phyloP scores from a whole-genome alignment of 176 grass and related monocot genomes.

The Oryza nivara region DNA sequence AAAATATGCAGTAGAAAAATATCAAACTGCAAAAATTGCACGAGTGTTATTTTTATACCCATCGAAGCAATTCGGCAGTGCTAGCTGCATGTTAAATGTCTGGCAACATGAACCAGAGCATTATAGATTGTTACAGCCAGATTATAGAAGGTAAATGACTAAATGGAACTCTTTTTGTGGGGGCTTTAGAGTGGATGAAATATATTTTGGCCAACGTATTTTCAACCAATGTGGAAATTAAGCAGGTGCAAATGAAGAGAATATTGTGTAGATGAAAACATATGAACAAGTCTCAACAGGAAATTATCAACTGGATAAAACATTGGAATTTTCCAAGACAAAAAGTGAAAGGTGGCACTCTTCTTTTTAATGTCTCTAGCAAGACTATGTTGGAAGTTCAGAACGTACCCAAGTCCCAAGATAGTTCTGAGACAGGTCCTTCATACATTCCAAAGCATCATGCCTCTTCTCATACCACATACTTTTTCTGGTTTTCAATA shows the following conservation, averaged over 20 bases:
- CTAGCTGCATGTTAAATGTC: neutral
- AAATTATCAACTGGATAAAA: no score
- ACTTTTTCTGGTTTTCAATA: slow-evolving; percentile 66
- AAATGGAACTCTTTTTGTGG: neutral
- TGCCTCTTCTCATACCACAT: slow-evolving; percentile 63
- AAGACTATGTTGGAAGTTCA: slow-evolving; percentile 15
- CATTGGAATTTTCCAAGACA: no score
- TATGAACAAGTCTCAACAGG: no score
- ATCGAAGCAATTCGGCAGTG: neutral
- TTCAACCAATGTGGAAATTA: no score
- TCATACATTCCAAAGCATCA: slow-evolving; percentile 61
- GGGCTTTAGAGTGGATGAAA: neutral
- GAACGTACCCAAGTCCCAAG: slow-evolving; percentile 57
- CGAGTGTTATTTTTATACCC: neutral
- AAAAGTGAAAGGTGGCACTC: no score
- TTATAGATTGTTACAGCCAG: neutral
- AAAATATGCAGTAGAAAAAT: slow-evolving; percentile 5
- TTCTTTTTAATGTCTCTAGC: neutral
- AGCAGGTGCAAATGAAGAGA: no score
- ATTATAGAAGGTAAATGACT: neutral
- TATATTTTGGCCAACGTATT: no score
- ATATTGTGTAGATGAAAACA: no score
- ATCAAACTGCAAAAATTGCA: neutral
- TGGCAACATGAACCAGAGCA: neutral
- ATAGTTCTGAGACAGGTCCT: slow-evolving; percentile 57